phyloP scores from a whole-genome alignment of 495 filamentous ascomycete genomes.

The Neurospora sp. region DNA sequence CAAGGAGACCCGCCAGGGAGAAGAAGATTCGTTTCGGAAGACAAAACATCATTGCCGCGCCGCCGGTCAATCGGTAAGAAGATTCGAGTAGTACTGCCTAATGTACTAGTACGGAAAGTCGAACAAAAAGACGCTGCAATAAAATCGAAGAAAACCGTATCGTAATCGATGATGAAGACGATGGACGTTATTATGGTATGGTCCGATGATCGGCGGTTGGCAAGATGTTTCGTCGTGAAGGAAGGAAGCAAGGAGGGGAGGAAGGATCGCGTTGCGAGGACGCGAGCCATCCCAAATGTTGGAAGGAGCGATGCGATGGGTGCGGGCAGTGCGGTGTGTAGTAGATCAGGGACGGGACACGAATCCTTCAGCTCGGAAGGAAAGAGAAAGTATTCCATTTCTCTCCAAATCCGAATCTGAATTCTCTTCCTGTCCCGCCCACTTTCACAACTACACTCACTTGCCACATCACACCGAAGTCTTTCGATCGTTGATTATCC shows the following conservation, averaged over 20 bases:
- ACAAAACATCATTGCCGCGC: neutral
- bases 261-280: neutral
- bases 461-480: neutral
- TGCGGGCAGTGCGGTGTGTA: neutral
- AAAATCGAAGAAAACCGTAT: slow-evolving; percentile 2
- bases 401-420: neutral
- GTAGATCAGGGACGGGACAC: neutral
- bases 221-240: neutral
- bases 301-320: neutral
- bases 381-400: neutral
- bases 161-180: neutral
- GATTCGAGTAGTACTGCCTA: neutral
- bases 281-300: neutral
- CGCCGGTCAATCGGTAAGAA: neutral
- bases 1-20: neutral
- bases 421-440: neutral
- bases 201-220: neutral
- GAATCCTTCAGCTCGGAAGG: neutral
- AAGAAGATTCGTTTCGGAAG: neutral
- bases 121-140: neutral
- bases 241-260: neutral
- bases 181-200: neutral
- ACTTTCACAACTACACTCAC: neutral
- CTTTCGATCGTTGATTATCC: neutral
- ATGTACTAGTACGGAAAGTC: neutral